phyloP scores from a whole-genome alignment of 768 basidiomycete genomes.

The Phaffia tasmanica region DNA sequence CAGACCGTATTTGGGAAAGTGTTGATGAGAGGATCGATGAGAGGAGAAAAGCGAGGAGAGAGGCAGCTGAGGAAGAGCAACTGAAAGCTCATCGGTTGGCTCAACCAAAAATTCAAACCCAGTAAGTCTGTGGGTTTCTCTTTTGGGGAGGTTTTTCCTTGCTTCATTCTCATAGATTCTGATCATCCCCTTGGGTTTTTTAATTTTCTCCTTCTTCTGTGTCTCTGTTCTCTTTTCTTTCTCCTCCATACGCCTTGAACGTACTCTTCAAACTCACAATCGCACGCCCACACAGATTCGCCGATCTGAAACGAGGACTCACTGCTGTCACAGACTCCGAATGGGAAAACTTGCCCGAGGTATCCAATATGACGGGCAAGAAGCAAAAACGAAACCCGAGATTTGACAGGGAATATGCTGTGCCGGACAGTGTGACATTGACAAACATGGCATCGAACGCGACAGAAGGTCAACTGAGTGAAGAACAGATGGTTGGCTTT shows the following conservation, averaged over 20 bases:
- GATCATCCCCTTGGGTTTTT: too few species aligned
- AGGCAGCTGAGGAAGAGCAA: slow-evolving; percentile 63
- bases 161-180: too few species aligned
- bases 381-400: slow-evolving; percentile 51
- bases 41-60: slow-evolving; percentile 64
- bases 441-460: slow-evolving; percentile 66
- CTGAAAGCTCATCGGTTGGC: slow-evolving; percentile 68
- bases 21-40: slow-evolving; percentile 87
- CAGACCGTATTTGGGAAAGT: slow-evolving; percentile 79
- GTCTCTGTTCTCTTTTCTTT: background rate
- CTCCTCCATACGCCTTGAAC: too few species aligned
- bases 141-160: background rate
- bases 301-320: slow-evolving; percentile 84
- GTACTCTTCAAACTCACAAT: too few species aligned
- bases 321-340: slow-evolving; percentile 76
- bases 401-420: slow-evolving; percentile 62
- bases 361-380: slow-evolving; percentile 86
- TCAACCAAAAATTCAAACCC: slow-evolving; percentile 87
- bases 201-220: background rate
- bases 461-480: slow-evolving; percentile 59
- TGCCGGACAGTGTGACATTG: slow-evolving; percentile 85
- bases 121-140: slow-evolving; percentile 36
- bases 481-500: slow-evolving; percentile 59
- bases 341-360: slow-evolving; percentile 93
- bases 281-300: too few species aligned